These are phyloP conservation scores for Dichotomopilus funicola DNA, from an alignment of 2,329 filamentous ascomycete genomes.

Conservation along the genomic window DNA sequence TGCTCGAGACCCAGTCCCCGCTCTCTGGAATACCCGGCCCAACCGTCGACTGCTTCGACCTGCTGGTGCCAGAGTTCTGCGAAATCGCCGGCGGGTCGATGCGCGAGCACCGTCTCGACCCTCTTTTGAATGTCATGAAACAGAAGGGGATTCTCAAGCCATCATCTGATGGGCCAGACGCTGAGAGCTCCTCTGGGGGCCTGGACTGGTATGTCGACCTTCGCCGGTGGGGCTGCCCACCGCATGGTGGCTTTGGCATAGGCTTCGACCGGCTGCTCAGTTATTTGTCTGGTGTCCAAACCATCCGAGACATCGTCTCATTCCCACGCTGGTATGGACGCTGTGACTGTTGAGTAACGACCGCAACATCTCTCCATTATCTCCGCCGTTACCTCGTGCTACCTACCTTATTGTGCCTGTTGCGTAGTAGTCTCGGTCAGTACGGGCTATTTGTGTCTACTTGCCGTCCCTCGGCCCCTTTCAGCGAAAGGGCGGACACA, in stretches of 20 bases:
- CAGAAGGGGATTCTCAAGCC: constrained; percentile 53
- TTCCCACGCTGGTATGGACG: constrained; percentile 71
- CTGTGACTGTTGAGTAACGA: constrained; percentile 47
- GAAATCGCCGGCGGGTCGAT: constrained; percentile 86
- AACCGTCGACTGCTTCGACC: constrained; percentile 85
- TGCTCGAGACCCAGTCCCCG: constrained; percentile 34
- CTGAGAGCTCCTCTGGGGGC: constrained; percentile 26
- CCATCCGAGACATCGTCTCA: constrained; percentile 76
- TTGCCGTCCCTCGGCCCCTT: background rate
- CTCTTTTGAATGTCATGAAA: constrained; percentile 65
- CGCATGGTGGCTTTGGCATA: constrained; percentile 84
- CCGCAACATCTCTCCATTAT: constrained; percentile 5
- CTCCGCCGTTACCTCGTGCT: constrained; percentile 9
- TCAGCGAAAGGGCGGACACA: background rate
- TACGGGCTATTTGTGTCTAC: constrained; percentile 13
- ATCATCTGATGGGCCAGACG: constrained; percentile 14
- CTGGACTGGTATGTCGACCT: constrained; percentile 86
- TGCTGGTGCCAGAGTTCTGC: constrained; percentile 77
- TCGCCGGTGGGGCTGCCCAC: constrained; percentile 82
- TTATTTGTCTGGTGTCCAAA: constrained; percentile 75
- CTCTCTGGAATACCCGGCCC: constrained; percentile 6
- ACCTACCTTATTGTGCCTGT: constrained; percentile 30
- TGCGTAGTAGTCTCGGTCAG: constrained; percentile 35
- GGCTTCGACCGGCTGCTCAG: constrained; percentile 83
- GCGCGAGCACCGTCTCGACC: constrained; percentile 70